Base-by-base conservation (phyloP, 495 filamentous ascomycete species). In the Podospora sp. region DNA sequence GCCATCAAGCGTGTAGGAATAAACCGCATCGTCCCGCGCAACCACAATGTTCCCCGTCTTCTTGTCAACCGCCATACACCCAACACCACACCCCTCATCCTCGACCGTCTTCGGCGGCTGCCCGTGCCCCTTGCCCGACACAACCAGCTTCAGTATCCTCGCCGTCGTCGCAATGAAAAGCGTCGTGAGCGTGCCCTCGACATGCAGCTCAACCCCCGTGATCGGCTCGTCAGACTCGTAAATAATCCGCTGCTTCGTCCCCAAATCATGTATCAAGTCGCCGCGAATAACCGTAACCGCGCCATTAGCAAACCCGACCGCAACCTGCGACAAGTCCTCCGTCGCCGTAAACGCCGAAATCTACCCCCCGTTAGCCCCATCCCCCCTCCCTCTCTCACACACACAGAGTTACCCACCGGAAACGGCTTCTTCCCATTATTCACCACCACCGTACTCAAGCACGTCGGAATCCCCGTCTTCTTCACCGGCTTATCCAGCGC, bases 191-290 rank as follows among this genome's bases (percentile, higher is more conserved):
- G 79, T 86, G 1, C 76, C 77, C 9, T 88, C 88, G 63, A 89
- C 86, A 29, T 87, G 83, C 68, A 96, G 87, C 63, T 92, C 90
- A 22, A 97, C 89, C 5, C 93, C 95, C 0, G 95, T 99, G 46
- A 99, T 90, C 0, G 95, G 95, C 71, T 99, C 95, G 70, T 98
- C 93, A 2, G 94, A 97, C 72, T 97, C 95, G 78, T 96, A 96
- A 27, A 99, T 93, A 27, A 94, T 94, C 24, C 96, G 87, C 76
- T 99, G 95, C 75, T 93, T 94, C 40, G 95, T 91, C n/a, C 95
- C 95, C 66, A 93, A 87, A 76, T 98, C 96, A 76, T 98, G 92
- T 66, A 99, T 93, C 56, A 99, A 80, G 78, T 99, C 95, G 62
- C 95, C 95, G 49, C 95, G 87, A 65, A 99, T 91, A 40, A 97